A percentile compares a stretch with the other conserved stretches of the same genome.
Evolutionary conservation across 2,329 filamentous ascomycete species (phyloP).

Genomic region (Ceratocystis papillata): DNA sequence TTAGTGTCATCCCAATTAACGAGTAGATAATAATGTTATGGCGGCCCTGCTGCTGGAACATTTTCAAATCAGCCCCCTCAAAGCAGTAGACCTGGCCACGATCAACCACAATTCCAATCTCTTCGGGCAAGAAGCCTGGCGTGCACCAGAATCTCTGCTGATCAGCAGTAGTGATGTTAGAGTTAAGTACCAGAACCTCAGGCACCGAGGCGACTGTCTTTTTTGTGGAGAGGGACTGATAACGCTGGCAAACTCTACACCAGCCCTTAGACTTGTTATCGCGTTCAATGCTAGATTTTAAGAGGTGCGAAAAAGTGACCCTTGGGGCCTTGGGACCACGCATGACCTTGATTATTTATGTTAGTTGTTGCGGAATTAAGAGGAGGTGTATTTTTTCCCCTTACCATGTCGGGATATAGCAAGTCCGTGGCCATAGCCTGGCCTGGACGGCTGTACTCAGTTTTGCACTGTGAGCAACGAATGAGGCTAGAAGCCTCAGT

Average conservation of each 20-base stretch:
- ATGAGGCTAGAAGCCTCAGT: slow-evolving; percentile 65
- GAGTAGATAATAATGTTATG: slow-evolving; percentile 84
- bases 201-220: slow-evolving; percentile 77
- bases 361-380: neutral
- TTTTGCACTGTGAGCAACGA: slow-evolving; percentile 74
- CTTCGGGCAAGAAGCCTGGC: slow-evolving; percentile 82
- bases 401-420: slow-evolving; percentile 51
- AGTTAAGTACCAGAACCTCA: slow-evolving; percentile 79
- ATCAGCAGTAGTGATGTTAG: slow-evolving; percentile 59
- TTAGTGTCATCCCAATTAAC: slow-evolving; percentile 76
- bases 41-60: slow-evolving; percentile 66
- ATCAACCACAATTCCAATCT: slow-evolving; percentile 85
- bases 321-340: slow-evolving; percentile 43
- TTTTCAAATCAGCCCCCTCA: slow-evolving; percentile 77
- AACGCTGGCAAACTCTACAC: slow-evolving; percentile 83
- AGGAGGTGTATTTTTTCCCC: neutral
- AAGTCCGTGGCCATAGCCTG: slow-evolving; percentile 77
- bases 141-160: slow-evolving; percentile 76
- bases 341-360: slow-evolving; percentile 12
- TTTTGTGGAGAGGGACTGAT: slow-evolving; percentile 74
- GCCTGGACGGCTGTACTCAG: slow-evolving; percentile 70
- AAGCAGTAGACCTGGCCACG: slow-evolving; percentile 91
- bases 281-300: slow-evolving; percentile 86
- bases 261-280: slow-evolving; percentile 84
- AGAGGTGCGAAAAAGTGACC: slow-evolving; percentile 71